Percentiles rank a stretch among this genome's conserved stretches.
phyloP scores from a whole-genome alignment of 2,329 filamentous ascomycete genomes.

The Chrysosphaeria jannelii region DNA sequence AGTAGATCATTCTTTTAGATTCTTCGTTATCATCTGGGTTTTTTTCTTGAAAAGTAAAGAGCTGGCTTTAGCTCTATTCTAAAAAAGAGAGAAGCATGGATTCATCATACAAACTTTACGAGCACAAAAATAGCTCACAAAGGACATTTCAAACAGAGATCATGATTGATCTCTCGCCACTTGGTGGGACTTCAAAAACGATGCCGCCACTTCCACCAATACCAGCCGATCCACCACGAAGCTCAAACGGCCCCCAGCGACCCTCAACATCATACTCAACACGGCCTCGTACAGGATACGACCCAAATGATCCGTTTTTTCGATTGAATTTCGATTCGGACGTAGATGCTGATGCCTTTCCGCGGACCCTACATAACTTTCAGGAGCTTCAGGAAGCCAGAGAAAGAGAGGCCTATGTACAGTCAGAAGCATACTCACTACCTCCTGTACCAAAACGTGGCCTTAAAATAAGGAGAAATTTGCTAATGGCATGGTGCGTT shows the following conservation, averaged over 20 bases:
- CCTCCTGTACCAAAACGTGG: not conserved
- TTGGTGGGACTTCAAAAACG: too few relatives aligned
- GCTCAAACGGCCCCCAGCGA: too few relatives aligned
- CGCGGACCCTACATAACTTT: slow-evolving; percentile 2
- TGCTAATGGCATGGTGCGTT: slow-evolving; percentile 4
- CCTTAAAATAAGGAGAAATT: slow-evolving; percentile 1
- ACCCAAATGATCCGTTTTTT: slow-evolving; percentile 1
- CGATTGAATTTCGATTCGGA: slow-evolving; percentile 2
- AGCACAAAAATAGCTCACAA: too few relatives aligned
- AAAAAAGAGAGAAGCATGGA: too few relatives aligned
- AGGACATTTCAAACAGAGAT: too few relatives aligned
- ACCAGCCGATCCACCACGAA: not conserved
- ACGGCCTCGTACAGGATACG: not conserved
- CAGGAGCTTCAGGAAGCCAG: slow-evolving; percentile 3
- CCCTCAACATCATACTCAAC: too few relatives aligned
- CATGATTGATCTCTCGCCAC: slow-evolving; percentile 3
- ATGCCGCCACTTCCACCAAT: not conserved
- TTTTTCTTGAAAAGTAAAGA: too few relatives aligned
- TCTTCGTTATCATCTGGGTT: too few relatives aligned
- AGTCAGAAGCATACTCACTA: not conserved
- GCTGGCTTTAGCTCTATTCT: too few relatives aligned
- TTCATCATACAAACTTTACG: too few relatives aligned
- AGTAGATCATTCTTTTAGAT: too few relatives aligned
- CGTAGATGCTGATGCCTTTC: slow-evolving; percentile 2
- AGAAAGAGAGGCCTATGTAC: slow-evolving; percentile 1